phyloP scores from a whole-genome alignment of 2,329 filamentous ascomycete genomes.

The Cercospora zeae-maydis region DNA sequence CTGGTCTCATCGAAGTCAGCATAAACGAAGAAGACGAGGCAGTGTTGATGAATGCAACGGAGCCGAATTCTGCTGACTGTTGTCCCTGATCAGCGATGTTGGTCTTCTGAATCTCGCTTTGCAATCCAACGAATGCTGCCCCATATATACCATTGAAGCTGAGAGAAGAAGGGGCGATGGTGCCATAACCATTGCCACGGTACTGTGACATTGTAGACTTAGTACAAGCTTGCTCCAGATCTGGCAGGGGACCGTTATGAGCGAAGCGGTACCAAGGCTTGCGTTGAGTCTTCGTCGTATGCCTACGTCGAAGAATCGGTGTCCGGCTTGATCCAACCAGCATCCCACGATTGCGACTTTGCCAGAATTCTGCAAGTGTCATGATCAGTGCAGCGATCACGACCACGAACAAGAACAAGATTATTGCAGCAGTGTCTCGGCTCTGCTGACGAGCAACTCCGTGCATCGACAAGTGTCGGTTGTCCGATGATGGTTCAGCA shows the following conservation, averaged over 20 bases:
- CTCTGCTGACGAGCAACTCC: not conserved
- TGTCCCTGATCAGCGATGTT: not conserved
- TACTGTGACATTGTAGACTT: not conserved
- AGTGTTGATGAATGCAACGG: not conserved
- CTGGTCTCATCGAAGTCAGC: not conserved
- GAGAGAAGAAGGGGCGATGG: slow-evolving; percentile 3
- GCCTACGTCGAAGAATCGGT: not conserved
- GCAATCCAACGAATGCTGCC: not conserved
- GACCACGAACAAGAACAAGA: slow-evolving; percentile 6
- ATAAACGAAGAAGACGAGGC: not conserved
- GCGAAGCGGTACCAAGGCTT: slow-evolving; percentile 8
- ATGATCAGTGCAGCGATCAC: slow-evolving; percentile 9
- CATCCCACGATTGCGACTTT: not conserved
- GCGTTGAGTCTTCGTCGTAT: not conserved
- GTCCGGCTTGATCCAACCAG: not conserved
- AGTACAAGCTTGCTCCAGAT: slow-evolving; percentile 8
- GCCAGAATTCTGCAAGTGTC: slow-evolving; percentile 4
- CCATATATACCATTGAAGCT: slow-evolving; percentile 10
- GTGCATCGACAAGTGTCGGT: not conserved
- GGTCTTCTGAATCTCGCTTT: not conserved
- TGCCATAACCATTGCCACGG: slow-evolving; percentile 1
- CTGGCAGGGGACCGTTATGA: not conserved
- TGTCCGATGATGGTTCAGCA: not conserved
- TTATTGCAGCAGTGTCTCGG: not conserved
- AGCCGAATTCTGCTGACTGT: not conserved